Conservation (phyloP, 495 filamentous ascomycete species). For the Penicillium atrosanguineum region DNA sequence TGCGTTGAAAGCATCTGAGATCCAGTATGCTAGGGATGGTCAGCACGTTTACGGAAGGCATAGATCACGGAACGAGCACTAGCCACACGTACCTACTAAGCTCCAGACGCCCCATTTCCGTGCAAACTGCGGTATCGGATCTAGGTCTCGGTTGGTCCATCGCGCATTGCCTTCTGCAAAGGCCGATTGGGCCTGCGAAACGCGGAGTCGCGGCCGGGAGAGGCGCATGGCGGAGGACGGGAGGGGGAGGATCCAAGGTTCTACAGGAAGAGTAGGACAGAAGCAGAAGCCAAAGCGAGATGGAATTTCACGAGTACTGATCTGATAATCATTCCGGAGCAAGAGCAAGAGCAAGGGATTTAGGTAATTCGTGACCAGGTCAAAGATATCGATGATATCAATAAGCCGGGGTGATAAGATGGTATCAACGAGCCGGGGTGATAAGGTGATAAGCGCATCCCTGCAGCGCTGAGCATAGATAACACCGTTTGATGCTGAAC, state of each 20-base stretch:
- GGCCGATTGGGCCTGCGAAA: conserved; percentile 34
- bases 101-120: conserved; percentile 44
- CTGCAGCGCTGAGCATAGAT: neutral
- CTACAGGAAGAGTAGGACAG: neutral
- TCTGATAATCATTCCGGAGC: too few relatives aligned
- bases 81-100: conserved; percentile 30
- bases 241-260: neutral
- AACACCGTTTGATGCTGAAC: too few relatives aligned
- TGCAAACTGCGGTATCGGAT: conserved; percentile 38
- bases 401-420: too few relatives aligned
- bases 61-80: neutral
- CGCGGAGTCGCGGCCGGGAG: conserved; percentile 29
- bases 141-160: conserved; percentile 47
- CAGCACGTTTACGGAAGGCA: neutral
- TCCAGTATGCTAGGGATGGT: conserved; percentile 54
- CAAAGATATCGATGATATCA: too few relatives aligned
- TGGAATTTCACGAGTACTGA: neutral
- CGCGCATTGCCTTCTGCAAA: conserved; percentile 40
- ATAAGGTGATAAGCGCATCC: conserved; percentile 1
- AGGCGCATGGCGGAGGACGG: conserved; percentile 20
- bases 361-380: too few relatives aligned
- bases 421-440: too few relatives aligned
- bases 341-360: too few relatives aligned
- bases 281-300: neutral
- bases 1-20: conserved; percentile 60